Base-by-base conservation (phyloP, 352 stramenopile genomes). In the Phytophthora crassamura region DNA sequence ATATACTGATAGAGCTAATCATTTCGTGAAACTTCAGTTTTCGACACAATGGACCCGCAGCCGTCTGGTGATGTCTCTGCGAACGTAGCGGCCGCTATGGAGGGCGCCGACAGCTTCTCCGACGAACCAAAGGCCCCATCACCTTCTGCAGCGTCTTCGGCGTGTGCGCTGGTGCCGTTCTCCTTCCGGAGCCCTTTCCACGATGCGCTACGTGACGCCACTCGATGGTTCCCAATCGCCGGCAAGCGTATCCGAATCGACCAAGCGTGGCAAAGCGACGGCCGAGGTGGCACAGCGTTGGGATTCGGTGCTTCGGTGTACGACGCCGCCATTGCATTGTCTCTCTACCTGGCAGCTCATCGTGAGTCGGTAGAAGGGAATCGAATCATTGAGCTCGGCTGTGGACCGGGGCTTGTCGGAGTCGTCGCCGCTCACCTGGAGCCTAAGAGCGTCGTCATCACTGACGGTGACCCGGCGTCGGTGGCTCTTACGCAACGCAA, bases 241-340 rank as follows among this genome's bases (percentile, higher is more conserved):
- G 74, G 73, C 16, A 72, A 60, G 40, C 64, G 73, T 9, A 77
- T 95, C 46, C 61, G 72, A 28, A 91, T 95, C 48, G 75, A 89
- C 50, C 87, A 95, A 70, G 72, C 76, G 15, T 95, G 87, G 87
- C 86, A 92, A 35, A 59, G 72, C 39, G 87, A 95, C 53, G 87
- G 85, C n/a, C 74, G 72, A 28, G 87, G 87, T 15, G 87, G 87
- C 11, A 95, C 85, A 1, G 14, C 70, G 6, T 70, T 94, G 36
- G 87, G 87, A 38, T 95, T 94, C 50, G 87, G 87, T 15, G 87
- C 85, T 43, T 92, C 86, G 5, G 86, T 95, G 34, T 95, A 95
- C 64, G 84, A 94, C 30, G 83, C 85, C 6, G 84, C 87, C 8
- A 72, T 95, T 52, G 69, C 80, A n/a, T 69, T 95, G 43, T 88